phyloP scores from a whole-genome alignment of 2,329 filamentous ascomycete genomes.

The Neofusicoccum ribis region DNA sequence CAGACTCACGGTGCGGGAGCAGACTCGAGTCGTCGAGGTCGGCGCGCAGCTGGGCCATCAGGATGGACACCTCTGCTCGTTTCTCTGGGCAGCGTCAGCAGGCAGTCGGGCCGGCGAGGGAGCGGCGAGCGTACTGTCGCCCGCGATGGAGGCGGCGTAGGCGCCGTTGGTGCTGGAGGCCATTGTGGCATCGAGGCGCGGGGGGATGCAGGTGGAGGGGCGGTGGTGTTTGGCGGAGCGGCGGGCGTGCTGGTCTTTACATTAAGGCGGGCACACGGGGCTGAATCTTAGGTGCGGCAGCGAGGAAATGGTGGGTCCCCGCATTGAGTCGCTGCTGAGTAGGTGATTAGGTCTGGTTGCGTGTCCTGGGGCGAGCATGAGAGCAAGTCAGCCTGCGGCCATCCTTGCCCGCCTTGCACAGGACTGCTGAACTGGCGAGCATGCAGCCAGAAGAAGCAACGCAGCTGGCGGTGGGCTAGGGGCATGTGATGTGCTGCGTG shows the following conservation, averaged over 20 bases:
- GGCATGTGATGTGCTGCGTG: constrained; percentile 11
- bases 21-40: constrained; percentile 65
- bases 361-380: constrained; percentile 13
- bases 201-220: background rate
- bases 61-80: constrained; percentile 64
- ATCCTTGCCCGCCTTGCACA: constrained; percentile 17
- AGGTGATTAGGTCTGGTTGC: constrained; percentile 14
- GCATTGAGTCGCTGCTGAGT: constrained; percentile 20
- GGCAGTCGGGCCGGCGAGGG: background rate
- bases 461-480: constrained; percentile 12
- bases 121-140: constrained; percentile 11
- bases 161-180: constrained; percentile 15
- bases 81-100: constrained; percentile 53
- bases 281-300: constrained; percentile 19
- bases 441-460: constrained; percentile 13
- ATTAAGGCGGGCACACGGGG: constrained; percentile 20
- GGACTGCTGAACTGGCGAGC: constrained; percentile 10
- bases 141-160: constrained; percentile 18
- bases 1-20: constrained; percentile 58
- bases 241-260: constrained; percentile 7
- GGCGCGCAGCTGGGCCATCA: constrained; percentile 62
- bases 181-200: constrained; percentile 16
- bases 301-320: constrained; percentile 18
- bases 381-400: constrained; percentile 17
- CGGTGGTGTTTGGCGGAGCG: constrained; percentile 4